These are phyloP conservation scores for Kodamaea kaohsiungensis DNA, from an alignment of 805 yeast genomes.

Conservation along the genomic window DNA sequence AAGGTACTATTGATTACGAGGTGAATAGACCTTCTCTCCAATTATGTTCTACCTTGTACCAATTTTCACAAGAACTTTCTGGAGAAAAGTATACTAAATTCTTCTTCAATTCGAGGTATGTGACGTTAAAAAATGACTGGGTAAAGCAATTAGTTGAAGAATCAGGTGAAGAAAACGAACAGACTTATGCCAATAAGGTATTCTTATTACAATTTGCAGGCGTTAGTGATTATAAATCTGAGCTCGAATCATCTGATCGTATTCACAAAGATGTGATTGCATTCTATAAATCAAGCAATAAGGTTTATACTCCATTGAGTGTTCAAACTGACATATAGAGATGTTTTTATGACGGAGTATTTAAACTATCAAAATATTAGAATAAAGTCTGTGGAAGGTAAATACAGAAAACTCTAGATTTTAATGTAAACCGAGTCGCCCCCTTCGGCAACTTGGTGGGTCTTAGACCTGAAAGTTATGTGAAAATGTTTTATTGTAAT, in stretches of 20 bases:
- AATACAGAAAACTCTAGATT: no score
- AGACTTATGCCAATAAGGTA: conserved; percentile 22
- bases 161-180: conserved; percentile 3
- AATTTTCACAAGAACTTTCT: conserved; percentile 14
- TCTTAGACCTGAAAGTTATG: no score
- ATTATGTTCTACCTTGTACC: conserved; percentile 20
- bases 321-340: background rate
- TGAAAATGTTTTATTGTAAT: no score
- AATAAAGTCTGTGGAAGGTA: no score
- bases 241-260: background rate
- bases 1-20: conserved; percentile 1
- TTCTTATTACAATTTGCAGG: conserved; percentile 23
- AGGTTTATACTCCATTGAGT: conserved; percentile 21
- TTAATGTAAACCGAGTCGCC: no score
- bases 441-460: no score
- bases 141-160: conserved; percentile 10
- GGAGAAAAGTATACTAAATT: conserved; percentile 20
- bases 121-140: conserved; percentile 35
- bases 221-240: background rate
- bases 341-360: no score
- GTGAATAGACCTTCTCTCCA: conserved; percentile 20
- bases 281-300: conserved; percentile 29
- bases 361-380: no score
- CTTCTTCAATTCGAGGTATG: conserved; percentile 21
- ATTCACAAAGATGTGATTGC: background rate